A percentile compares a stretch with the other conserved stretches of the same genome.
Conservation (phyloP, 1,284 basidiomycete species). For the Pyrrhoderma lamaoense region DNA sequence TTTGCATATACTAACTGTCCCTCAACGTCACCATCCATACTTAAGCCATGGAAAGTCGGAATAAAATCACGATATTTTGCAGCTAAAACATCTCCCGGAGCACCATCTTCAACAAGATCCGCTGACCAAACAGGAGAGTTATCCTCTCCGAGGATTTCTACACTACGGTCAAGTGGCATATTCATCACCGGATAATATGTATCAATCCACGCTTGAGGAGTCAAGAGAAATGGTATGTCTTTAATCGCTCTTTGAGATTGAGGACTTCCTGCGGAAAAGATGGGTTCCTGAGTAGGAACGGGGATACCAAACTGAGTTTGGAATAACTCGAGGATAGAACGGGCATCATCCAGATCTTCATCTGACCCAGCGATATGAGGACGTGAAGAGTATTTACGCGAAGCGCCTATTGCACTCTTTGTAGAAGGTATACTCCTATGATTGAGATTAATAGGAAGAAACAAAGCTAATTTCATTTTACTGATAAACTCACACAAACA, state of each 20-base stretch:
- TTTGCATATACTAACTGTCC: conserved; percentile 79
- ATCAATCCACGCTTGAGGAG: conserved; percentile 71
- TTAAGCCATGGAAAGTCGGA: conserved; percentile 66
- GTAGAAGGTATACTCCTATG: conserved; percentile 51
- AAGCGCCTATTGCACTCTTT: conserved; percentile 47
- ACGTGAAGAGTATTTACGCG: conserved; percentile 53
- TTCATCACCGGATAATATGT: conserved; percentile 81
- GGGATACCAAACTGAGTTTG: conserved; percentile 52
- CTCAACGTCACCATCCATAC: conserved; percentile 52
- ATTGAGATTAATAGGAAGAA: background rate
- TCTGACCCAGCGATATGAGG: conserved; percentile 68
- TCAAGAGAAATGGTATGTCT: conserved; percentile 36
- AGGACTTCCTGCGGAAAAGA: conserved; percentile 58
- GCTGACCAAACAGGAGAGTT: conserved; percentile 62
- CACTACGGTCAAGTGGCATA: conserved; percentile 54
- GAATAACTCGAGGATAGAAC: conserved; percentile 54
- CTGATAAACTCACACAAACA: conserved; percentile 24
- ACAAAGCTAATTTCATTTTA: background rate
- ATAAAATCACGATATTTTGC: conserved; percentile 49
- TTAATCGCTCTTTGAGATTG: conserved; percentile 61
- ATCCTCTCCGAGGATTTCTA: conserved; percentile 52
- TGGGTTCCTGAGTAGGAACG: conserved; percentile 37
- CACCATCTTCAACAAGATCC: conserved; percentile 61
- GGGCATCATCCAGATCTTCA: conserved; percentile 60
- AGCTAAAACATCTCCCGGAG: conserved; percentile 56